Conservation (phyloP, 805 yeast genomes). For the Wickerhamiella spandovensis region DNA sequence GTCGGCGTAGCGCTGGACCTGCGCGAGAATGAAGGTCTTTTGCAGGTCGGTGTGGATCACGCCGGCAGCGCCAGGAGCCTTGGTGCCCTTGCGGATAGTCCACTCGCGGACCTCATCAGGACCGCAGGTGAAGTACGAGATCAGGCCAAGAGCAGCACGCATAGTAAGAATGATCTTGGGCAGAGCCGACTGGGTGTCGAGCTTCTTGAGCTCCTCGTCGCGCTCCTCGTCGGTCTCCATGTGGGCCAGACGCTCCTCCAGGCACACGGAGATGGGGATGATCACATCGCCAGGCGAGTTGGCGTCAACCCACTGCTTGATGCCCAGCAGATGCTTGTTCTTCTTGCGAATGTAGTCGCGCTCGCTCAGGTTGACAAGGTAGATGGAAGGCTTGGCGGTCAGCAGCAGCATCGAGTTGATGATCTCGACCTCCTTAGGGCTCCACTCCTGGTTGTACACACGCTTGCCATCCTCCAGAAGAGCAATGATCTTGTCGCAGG, state of each 20-base stretch:
- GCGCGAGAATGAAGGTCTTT: conserved; percentile 89
- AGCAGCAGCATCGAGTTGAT: conserved; percentile 76
- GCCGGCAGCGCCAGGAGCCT: conserved; percentile 99
- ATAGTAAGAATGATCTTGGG: conserved; percentile 76
- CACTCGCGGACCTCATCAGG: conserved; percentile 95
- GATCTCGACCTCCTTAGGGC: conserved; percentile 77
- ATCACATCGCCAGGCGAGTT: conserved; percentile 82
- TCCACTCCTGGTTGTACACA: conserved; percentile 79
- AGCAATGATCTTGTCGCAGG: conserved; percentile 60
- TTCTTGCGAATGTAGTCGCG: conserved; percentile 74
- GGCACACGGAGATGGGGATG: conserved; percentile 83
- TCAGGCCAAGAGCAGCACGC: conserved; percentile 76
- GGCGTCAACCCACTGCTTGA: conserved; percentile 82
- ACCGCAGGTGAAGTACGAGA: conserved; percentile 93
- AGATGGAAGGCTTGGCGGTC: conserved; percentile 92
- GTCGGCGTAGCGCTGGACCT: conserved; percentile 77
- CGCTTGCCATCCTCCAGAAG: conserved; percentile 75
- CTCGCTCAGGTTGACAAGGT: conserved; percentile 81
- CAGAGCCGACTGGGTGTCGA: conserved; percentile 67
- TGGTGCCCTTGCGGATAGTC: conserved; percentile 85
- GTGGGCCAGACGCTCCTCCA: conserved; percentile 82
- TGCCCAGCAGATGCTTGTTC: conserved; percentile 71
- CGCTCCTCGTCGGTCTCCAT: conserved; percentile 78
- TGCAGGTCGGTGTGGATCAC: conserved; percentile 92
- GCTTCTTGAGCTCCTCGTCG: conserved; percentile 56